Base-by-base conservation (phyloP, 2,329 filamentous ascomycete genomes). In the Pyrenophora tritici-repentis region DNA sequence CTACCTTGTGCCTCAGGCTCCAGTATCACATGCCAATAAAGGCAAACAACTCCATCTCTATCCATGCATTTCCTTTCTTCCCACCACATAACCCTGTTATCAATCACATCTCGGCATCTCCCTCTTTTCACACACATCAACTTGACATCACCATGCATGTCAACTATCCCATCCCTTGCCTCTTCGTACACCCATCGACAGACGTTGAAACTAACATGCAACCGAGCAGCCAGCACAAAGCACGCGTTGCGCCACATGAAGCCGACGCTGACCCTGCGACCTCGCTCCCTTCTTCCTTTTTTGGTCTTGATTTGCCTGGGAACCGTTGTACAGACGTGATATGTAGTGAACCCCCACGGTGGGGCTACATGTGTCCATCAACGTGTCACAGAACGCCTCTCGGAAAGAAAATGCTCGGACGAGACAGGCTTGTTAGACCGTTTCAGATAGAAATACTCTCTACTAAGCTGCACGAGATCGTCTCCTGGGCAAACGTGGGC, bases 351-450 rank as follows among this genome's bases (percentile, higher is more conserved):
- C 12, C 38, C n/a, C 34, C 14, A n/a, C 18, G 13, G 37, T 22
- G 10, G 51, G 55, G 42, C 58, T 58, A 56, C 35, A 57, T 48
- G 38, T 59, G 56, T 63, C 53, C 50, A 59, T 53, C 53, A 58
- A 59, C 42, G 63, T 70, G 42, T 29, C 47, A 71, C 69, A 39
- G 42, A 58, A 61, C 59, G 63, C 61, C 65, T 55, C 52, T 65
- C 62, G 55, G 57, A 53, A 50, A 32, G 12, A 13, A 39, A 13
- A 12, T 31, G 8, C 17, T 10, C 26, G 12, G 38, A 33, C 31
- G 2, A 16, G 31, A 58, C 61, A 64, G 51, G 56, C 54, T 57
- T 63, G 58, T 55, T 61, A 58, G 57, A 62, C 42, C 40, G 58
- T 59, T 63, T 63, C 54, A 51, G 52, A 39, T 37, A 37, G 17